Evolutionary conservation across 2,329 filamentous ascomycete species (phyloP).

Genomic region (Plenodomus biglobosus): DNA sequence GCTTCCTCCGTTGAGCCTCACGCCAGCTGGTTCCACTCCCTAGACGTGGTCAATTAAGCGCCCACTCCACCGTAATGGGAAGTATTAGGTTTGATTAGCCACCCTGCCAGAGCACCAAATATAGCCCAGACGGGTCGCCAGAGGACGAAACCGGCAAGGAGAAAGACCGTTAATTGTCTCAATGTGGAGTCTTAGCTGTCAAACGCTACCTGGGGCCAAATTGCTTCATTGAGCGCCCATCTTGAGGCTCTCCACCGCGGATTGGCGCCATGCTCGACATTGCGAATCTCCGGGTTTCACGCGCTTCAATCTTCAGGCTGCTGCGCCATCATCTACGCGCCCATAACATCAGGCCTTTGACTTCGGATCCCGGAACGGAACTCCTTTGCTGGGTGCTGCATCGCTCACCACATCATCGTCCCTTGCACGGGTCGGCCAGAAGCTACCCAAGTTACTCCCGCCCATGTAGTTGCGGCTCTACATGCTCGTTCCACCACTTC

Average conservation of each 20-base stretch:
- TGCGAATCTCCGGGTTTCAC: constrained; percentile 22
- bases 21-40: constrained; percentile 23
- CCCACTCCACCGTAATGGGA: constrained; percentile 18
- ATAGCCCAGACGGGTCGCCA: constrained; percentile 27
- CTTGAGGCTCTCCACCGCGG: constrained; percentile 1
- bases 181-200: constrained; percentile 19
- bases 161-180: constrained; percentile 37
- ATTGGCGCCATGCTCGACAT: constrained; percentile 16
- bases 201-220: constrained; percentile 19
- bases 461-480: constrained; percentile 44
- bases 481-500: constrained; percentile 70
- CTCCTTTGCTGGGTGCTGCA: constrained; percentile 3
- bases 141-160: constrained; percentile 14
- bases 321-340: constrained; percentile 34
- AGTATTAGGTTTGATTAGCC: constrained; percentile 29
- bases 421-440: constrained; percentile 5
- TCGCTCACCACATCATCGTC: constrained; percentile 2
- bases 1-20: constrained; percentile 33
- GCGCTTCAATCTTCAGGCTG: constrained; percentile 18
- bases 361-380: constrained; percentile 7
- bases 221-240: constrained; percentile 19
- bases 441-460: too few species aligned
- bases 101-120: constrained; percentile 28
- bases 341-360: constrained; percentile 13
- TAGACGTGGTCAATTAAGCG: constrained; percentile 34